Evolutionary conservation across 2,329 filamentous ascomycete species (phyloP), one percentile per base, ranked within the genome.

Genomic region (Seiridium unicorne): DNA sequence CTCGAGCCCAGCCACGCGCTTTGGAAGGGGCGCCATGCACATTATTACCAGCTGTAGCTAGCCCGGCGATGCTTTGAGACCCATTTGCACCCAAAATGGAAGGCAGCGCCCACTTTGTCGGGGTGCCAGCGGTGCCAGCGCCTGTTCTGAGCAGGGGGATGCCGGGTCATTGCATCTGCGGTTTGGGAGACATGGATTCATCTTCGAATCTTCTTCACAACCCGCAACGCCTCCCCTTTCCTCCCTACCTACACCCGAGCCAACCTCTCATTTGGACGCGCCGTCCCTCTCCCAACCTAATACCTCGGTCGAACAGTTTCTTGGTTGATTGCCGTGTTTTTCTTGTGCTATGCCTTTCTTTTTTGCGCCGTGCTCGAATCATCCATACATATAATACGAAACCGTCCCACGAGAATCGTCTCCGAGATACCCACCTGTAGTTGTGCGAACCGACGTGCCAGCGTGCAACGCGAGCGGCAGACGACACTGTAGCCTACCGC

Each of bases 251-350:
- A 42, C 38, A 42, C 38, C 7, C 38, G 38, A 49, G 32, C 13
- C 11, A 53, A n/a, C 31, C 48, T 35, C 32, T 35, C 49, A n/a
- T 53, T 35, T 35, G 32, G 31, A 36, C 11, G 18, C 34, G 13
- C 35, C 49, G 49, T 53, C 49, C 13, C 34, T 53, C 31, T n/a
- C n/a, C 32, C 34, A 53, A 53, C 49, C 49, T 53, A 53, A 53
- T 36, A n/a, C 32, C 35, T 53, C 46, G n/a, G 46, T 53, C 34
- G 32, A 53, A n/a, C 9, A 10, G 49, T 53, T 53, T 53, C 49
- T 53, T 53, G 49, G 49, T 53, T 35, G 38, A 32, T 53, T 53
- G 49, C 49, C 49, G 49, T 53, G 49, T 53, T 38, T 35, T 40
- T 53, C 46, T 51, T 51, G 26, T n/a, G 10, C 35, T 51, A 32